Base-by-base conservation (phyloP, 495 filamentous ascomycete species). In the Xylaria flabelliformis region DNA sequence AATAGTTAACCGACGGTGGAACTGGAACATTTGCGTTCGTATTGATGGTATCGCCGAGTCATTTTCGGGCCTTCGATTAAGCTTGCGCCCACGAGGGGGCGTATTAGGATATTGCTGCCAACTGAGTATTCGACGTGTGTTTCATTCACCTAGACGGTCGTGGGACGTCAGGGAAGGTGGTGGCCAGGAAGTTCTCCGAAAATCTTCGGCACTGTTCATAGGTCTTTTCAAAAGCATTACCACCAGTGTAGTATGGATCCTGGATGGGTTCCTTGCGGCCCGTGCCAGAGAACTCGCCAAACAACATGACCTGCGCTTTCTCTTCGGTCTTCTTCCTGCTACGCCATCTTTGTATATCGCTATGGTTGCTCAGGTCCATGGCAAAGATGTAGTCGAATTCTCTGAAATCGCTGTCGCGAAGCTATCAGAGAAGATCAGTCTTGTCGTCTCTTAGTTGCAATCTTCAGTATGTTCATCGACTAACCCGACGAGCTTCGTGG, bases 321-420 rank as follows among this genome's bases (percentile, higher is more conserved):
- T 82, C 74, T 76, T 80, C 73, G 80, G 82, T 82, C 24, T 90
- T 81, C 65, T 87, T 86, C 62, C 88, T 84, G 64, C 84, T 82
- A 73, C 85, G 81, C 74, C 91, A 79, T 36, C 89, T 83, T 72
- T 89, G 74, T 72, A 98, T 80, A 75, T 97, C 90, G 42, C 84
- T 81, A 12, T 95, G 81, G 78, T 98, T 98, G n/a, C 88, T 85
- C 42, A 91, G 85, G 79, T 98, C 96, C 96, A 99, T 99, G 51
- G 93, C 95, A 64, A 99, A 86, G 67, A 99, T 89, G 78, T 95
- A 99, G 80, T 98, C 94, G 76, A 97, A 98, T 6, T 87, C 86
- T 29, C 87, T 79, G 75, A 98, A 97, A 80, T 99, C 85, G 79
- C 55, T 83, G 84, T 76, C 81, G 68, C 81, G 73, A 48, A 79